Evolutionary conservation across 495 filamentous ascomycete genomes (phyloP).

Genomic region (Talaromyces thailandensis): DNA sequence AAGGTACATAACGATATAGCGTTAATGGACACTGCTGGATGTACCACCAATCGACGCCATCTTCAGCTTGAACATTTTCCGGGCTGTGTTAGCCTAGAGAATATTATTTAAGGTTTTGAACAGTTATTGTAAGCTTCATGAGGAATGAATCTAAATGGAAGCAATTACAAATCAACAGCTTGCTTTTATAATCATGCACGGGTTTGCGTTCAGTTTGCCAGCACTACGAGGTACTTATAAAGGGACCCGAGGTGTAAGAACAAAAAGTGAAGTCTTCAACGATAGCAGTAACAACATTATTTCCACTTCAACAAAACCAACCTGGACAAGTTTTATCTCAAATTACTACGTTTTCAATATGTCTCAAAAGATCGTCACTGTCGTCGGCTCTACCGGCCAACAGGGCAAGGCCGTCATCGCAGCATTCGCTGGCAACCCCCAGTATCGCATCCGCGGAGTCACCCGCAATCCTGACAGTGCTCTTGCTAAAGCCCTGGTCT

Average conservation of each 20-base stretch:
- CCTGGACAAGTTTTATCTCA: background rate
- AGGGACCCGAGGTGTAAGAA: background rate
- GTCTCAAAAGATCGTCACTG: conserved; percentile 8
- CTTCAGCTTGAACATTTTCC: background rate
- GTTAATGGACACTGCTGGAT: background rate
- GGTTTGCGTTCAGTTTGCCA: background rate
- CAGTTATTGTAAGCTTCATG: background rate
- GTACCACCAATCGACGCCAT: background rate
- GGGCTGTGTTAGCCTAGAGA: background rate
- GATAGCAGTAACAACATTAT: background rate
- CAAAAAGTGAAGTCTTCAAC: background rate
- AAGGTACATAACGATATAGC: background rate
- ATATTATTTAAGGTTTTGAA: background rate
- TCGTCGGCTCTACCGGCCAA: conserved; percentile 35
- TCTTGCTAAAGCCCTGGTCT: conserved; percentile 21
- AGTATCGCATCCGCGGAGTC: conserved; percentile 34
- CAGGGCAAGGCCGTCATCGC: conserved; percentile 37
- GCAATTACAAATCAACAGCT: background rate
- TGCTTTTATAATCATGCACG: background rate
- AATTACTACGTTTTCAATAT: background rate
- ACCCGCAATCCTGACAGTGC: conserved; percentile 30
- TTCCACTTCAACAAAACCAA: background rate
- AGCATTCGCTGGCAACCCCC: conserved; percentile 17
- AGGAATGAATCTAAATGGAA: background rate
- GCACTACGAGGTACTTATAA: background rate